Evolutionary conservation across 75 land plant genomes (phyloP), one percentile per base, ranked within the genome.

Genomic region (Picea sitchensis): DNA sequence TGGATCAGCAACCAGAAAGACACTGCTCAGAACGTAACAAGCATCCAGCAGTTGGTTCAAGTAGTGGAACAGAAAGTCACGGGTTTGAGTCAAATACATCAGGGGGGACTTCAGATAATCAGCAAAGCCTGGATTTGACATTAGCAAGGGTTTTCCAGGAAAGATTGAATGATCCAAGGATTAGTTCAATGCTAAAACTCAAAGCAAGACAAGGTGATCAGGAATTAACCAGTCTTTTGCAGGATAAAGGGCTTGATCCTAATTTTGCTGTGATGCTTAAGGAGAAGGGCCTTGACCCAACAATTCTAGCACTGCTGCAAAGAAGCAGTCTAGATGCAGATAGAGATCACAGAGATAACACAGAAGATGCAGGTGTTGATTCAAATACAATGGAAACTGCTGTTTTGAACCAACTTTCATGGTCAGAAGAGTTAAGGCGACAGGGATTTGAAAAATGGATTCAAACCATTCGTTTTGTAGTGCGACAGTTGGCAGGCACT

Each of bases 271-370:
- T 95, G 72, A 95, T 98, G 98, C 79, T 96, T 78, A 92, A 98
- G 84, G 98, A 98, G 77, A 95, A 90, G 85, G 95, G 93, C 51
- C 84, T 98, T 81, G 99, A 98, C 83, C 99, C 99, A 72, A 96
- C 93, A 41, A 92, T 98, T 71, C 79, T 98, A 62, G 93, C 98
- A 65, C 84, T 98, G 79, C 81, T 98, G 73, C 96, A 98, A 84
- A 86, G 99, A 78, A 90, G 99, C 79, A 98, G 99, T 86, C 87
- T 98, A 59, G 99, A 98, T 91, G 99, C 99, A 59, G 99, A 94
- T 80, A 95, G 98, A 76, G 99, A 98, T 80, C 93, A 93, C 76
- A 81, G 88, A 58, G 98, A 91, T 61, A 89, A 91, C 77, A 87
- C 81, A 62, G 94, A 89, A 79, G 83, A 77, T 62, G 82, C 81